Evolutionary conservation across 73 alveolate species (phyloP).

Genomic region (Paramecium primaurelia): DNA sequence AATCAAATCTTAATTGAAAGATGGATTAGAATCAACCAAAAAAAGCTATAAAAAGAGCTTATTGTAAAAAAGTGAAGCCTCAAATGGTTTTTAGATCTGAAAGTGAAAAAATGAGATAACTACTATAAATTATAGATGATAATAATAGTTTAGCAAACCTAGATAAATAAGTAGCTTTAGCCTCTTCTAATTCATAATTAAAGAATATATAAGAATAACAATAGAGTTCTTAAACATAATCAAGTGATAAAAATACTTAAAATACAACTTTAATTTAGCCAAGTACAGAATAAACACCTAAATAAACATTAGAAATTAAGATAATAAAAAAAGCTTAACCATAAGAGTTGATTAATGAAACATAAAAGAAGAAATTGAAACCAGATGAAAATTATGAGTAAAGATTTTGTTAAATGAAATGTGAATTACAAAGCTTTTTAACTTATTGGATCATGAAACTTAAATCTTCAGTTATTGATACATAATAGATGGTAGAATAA

Average conservation of each 20-base stretch:
- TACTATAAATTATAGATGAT: background rate
- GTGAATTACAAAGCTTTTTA: background rate
- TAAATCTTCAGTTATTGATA: background rate
- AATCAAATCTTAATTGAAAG: background rate
- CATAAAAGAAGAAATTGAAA: background rate
- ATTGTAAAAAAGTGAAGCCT: background rate
- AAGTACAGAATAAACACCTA: background rate
- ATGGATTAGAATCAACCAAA: background rate
- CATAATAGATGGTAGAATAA: background rate
- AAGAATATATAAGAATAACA: background rate
- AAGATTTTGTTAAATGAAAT: constrained; percentile 6
- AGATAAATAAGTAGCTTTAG: background rate
- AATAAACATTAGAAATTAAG: background rate
- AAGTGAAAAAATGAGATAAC: background rate
- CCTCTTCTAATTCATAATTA: background rate
- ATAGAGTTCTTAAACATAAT: background rate
- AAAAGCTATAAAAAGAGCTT: background rate
- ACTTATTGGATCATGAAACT: background rate
- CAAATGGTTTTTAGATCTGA: background rate
- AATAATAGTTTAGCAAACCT: background rate
- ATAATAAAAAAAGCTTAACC: background rate
- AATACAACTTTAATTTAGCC: background rate
- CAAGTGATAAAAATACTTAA: background rate
- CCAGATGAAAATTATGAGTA: background rate
- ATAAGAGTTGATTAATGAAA: background rate